phyloP scores from a whole-genome alignment of 2,329 filamentous ascomycete species.

The Septoria linicola region DNA sequence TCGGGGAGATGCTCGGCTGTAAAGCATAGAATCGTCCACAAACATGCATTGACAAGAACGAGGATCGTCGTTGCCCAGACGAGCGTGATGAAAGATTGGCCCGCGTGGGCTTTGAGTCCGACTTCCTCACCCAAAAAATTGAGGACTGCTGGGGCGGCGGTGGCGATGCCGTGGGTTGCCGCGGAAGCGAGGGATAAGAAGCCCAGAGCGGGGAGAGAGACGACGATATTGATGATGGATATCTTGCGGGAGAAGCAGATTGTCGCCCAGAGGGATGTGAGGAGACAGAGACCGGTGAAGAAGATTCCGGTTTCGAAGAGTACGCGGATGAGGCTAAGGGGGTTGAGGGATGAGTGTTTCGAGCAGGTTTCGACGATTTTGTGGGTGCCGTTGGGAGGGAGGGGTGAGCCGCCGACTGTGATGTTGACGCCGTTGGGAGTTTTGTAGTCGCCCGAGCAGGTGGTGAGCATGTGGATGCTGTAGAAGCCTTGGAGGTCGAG shows the following conservation, averaged over 20 bases:
- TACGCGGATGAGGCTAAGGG: constrained; percentile 55
- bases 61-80: constrained; percentile 57
- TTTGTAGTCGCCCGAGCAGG: constrained; percentile 54
- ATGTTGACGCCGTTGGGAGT: constrained; percentile 42
- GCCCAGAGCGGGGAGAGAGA: constrained; percentile 52
- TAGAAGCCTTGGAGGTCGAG: constrained; percentile 61
- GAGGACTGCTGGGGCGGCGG: constrained; percentile 54
- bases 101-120: constrained; percentile 52
- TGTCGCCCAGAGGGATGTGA: constrained; percentile 47
- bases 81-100: constrained; percentile 56
- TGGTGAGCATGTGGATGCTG: constrained; percentile 59
- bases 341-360: constrained; percentile 53
- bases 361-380: constrained; percentile 57
- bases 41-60: constrained; percentile 26
- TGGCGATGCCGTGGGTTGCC: constrained; percentile 65
- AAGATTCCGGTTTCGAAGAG: constrained; percentile 59
- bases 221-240: constrained; percentile 50
- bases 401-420: constrained; percentile 36
- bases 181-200: constrained; percentile 71
- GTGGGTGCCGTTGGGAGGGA: constrained; percentile 39
- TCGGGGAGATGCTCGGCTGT: constrained; percentile 19
- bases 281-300: constrained; percentile 51
- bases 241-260: constrained; percentile 42
- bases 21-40: constrained; percentile 21
- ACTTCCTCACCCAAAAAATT: constrained; percentile 54